Conservation (phyloP, 75 land plant species). For the Selaginella moellendorffii region DNA sequence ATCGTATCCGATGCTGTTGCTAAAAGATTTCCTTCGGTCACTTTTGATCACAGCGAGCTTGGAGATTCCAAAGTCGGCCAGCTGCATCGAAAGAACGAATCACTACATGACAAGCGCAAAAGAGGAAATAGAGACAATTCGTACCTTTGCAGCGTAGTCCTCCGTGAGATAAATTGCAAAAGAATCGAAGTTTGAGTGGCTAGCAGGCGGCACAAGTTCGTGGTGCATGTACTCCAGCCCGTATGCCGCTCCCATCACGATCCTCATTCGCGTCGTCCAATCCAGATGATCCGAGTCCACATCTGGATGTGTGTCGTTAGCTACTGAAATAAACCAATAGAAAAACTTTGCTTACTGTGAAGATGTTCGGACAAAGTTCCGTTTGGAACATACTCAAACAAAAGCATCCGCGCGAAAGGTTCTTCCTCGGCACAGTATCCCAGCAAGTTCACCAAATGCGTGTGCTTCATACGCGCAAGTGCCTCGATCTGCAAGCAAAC, state of each 20-base stretch:
- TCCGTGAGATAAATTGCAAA: conserved; percentile 42
- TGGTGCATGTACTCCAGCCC: conserved; percentile 77
- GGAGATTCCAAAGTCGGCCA: conserved; percentile 47
- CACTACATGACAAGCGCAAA: too few species aligned
- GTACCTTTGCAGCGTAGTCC: conserved; percentile 76
- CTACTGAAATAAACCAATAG: background rate
- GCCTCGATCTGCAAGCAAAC: conserved; percentile 46
- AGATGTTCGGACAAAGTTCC: conserved; percentile 80
- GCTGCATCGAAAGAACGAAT: conserved; percentile 25
- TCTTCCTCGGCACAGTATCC: conserved; percentile 76
- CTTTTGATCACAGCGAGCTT: conserved; percentile 5
- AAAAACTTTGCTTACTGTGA: conserved; percentile 45
- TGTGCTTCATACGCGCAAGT: conserved; percentile 72
- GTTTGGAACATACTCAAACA: conserved; percentile 89
- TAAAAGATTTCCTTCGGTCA: conserved; percentile 1
- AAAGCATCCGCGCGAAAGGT: conserved; percentile 76
- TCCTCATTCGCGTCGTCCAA: conserved; percentile 60
- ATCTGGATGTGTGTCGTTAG: conserved; percentile 21
- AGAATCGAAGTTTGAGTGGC: conserved; percentile 36
- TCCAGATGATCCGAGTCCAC: conserved; percentile 75
- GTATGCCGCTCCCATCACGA: conserved; percentile 66
- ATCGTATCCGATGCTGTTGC: conserved; percentile 23
- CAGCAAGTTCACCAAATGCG: conserved; percentile 76
- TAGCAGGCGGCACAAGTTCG: conserved; percentile 48
- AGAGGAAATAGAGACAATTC: background rate